Percentiles rank a stretch among this genome's conserved stretches.
phyloP scores from a whole-genome alignment of 768 basidiomycete species.

The Mycena alexandri region DNA sequence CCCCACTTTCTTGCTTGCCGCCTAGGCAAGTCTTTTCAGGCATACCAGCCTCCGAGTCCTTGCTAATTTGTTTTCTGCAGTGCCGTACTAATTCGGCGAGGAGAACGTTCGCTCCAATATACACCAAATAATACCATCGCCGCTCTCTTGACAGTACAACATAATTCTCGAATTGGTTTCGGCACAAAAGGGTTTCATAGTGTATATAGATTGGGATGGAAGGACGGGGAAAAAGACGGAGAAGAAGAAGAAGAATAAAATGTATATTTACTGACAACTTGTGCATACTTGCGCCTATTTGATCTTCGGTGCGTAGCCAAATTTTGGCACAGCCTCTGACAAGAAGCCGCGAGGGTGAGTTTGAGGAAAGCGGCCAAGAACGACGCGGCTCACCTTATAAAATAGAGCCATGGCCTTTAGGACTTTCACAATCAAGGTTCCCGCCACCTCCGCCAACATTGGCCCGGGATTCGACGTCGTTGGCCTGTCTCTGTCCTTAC shows the following conservation, averaged over 20 bases:
- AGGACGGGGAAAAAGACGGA: background rate
- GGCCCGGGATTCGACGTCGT: constrained; percentile 99
- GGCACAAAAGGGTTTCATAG: background rate
- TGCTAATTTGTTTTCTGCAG: background rate
- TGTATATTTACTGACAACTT: background rate
- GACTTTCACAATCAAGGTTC: constrained; percentile 82
- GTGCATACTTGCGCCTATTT: constrained; percentile 3
- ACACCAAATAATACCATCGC: background rate
- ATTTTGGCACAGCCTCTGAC: constrained; percentile 9
- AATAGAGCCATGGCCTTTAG: constrained; percentile 20
- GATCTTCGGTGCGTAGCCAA: background rate
- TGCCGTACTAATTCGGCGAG: background rate
- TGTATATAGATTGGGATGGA: constrained; percentile 3
- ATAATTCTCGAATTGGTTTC: background rate
- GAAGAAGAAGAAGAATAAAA: too few species aligned
- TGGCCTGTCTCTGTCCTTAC: constrained; percentile 93
- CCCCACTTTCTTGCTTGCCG: background rate
- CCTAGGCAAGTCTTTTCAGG: background rate
- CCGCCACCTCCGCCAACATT: constrained; percentile 98
- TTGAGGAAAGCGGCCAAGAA: background rate
- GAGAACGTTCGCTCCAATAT: background rate
- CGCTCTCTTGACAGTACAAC: background rate
- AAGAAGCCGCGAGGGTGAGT: background rate
- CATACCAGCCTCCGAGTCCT: background rate
- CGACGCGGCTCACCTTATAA: background rate